Evolutionary conservation across 192 early-diverging fungal genomes (phyloP).

Genomic region (Hyaloraphidium curvatum): DNA sequence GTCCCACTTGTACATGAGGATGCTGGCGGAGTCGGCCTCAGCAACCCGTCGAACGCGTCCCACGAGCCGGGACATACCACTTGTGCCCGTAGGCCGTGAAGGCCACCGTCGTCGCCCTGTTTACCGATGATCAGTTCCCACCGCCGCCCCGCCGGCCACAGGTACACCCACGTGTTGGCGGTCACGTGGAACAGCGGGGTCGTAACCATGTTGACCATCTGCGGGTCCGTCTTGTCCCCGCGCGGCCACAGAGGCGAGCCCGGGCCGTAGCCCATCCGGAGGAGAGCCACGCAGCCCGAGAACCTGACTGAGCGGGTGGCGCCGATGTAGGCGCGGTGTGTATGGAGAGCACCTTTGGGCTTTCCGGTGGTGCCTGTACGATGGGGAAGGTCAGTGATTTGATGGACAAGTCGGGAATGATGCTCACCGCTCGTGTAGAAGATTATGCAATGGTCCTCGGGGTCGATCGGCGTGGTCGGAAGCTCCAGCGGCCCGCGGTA

Average conservation of each 20-base stretch:
- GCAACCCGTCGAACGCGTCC: too few species aligned
- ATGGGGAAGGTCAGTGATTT: not conserved
- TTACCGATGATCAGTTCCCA: too few species aligned
- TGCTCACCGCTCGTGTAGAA: not conserved
- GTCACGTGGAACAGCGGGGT: constrained; percentile 11
- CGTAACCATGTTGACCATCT: not conserved
- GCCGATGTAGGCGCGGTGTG: not conserved
- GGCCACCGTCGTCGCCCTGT: not conserved
- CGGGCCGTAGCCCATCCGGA: not conserved
- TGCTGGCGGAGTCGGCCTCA: too few species aligned
- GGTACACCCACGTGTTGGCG: constrained; percentile 3
- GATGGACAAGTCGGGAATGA: not conserved
- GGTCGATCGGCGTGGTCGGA: not conserved
- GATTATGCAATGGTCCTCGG: not conserved
- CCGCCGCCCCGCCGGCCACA: too few species aligned
- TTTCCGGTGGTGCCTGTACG: not conserved
- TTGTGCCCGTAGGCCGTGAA: constrained; percentile 1
- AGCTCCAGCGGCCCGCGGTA: not conserved
- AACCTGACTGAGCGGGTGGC: not conserved
- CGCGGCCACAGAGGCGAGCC: not conserved
- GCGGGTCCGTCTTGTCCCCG: not conserved
- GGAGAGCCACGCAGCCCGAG: not conserved
- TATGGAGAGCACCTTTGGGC: constrained; percentile 1
- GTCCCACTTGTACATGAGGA: constrained; percentile 12
- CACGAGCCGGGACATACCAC: too few species aligned